Base-by-base conservation (phyloP, 176 grass and related monocot genomes). In the Triticum monococcum region DNA sequence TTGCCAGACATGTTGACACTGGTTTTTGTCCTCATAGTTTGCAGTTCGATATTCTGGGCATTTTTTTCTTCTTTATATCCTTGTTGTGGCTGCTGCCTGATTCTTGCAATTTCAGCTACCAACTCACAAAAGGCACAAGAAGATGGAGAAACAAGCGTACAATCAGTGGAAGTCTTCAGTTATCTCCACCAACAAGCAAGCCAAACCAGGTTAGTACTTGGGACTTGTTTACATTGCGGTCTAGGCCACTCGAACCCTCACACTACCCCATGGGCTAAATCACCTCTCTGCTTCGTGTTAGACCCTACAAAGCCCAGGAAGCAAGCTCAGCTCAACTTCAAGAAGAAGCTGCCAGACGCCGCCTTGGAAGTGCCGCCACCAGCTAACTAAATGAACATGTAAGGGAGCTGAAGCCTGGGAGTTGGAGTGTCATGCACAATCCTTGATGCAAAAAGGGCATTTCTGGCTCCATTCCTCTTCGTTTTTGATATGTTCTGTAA, bases 111-210 rank as follows among this genome's bases (percentile, higher is more conserved):
- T 32, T 23, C 90, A 99, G 97, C 76, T 99, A 68, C 89, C 92
- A 5, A 91, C 88, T 57, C 89, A 99, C 87, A 99, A 99, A 78
- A 94, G 94, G 46, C 97, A 88, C 33, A 99, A 96, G 85, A 89
- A 92, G 84, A 91, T 93, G 85, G 90, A 94, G 32, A 99, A 96
- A 59, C 32, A 91, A 69, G 89, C 79, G 7, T 96, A 99, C 69
- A 79, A 96, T 17, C 67, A 94, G 7, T 99, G 97, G 94, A 99
- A 96, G 72, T 88, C 89, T 14, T 79, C 92, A 12, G 97, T 94
- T 83, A 43, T 99, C 70, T 96, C 92, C 11, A 88, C 94, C 45
- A 99, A 94, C 76, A 89, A 94, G 81, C 74, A 93, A 84, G 75
- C 57, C 25, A 93, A 91, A 31, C 66, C 85, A 94, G 97, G 97